phyloP scores from a whole-genome alignment of 345 rosid genomes.

The Crucihimalaya himalaica region DNA sequence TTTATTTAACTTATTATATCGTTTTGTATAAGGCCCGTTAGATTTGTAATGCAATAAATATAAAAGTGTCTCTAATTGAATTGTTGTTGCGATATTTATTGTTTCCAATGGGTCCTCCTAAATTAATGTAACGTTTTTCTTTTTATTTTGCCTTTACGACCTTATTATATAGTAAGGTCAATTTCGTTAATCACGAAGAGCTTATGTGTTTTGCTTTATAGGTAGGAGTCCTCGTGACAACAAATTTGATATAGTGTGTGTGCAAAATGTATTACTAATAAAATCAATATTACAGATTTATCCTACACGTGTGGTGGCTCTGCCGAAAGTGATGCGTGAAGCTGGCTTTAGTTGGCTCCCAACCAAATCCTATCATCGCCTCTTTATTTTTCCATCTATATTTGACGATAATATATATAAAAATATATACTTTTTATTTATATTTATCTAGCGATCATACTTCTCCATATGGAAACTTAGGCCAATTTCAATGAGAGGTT shows the following conservation, averaged over 20 bases:
- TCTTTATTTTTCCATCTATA: conserved; percentile 1
- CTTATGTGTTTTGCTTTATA: conserved; percentile 16
- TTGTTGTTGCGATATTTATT: conserved; percentile 16
- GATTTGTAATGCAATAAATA: conserved; percentile 17
- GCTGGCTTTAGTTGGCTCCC: conserved; percentile 38
- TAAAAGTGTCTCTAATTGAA: not conserved
- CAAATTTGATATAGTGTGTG: not conserved
- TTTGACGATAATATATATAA: not conserved
- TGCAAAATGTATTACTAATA: not conserved
- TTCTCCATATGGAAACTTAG: not conserved
- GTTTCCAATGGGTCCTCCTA: conserved; percentile 10
- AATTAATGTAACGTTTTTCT: not conserved
- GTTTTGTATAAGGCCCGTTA: not conserved
- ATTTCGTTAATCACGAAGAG: conserved; percentile 25
- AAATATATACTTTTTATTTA: not conserved
- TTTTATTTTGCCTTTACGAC: not conserved
- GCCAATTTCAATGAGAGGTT: too few species aligned
- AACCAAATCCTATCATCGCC: conserved; percentile 26
- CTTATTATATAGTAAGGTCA: not conserved
- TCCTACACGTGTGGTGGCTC: conserved; percentile 35
- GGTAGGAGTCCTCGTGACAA: conserved; percentile 1
- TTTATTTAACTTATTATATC: too few species aligned
- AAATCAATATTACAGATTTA: not conserved
- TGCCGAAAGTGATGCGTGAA: conserved; percentile 25
- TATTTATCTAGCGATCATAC: not conserved